Conservation (phyloP, 2,329 filamentous ascomycete genomes). For the Aureobasidium sp. region DNA sequence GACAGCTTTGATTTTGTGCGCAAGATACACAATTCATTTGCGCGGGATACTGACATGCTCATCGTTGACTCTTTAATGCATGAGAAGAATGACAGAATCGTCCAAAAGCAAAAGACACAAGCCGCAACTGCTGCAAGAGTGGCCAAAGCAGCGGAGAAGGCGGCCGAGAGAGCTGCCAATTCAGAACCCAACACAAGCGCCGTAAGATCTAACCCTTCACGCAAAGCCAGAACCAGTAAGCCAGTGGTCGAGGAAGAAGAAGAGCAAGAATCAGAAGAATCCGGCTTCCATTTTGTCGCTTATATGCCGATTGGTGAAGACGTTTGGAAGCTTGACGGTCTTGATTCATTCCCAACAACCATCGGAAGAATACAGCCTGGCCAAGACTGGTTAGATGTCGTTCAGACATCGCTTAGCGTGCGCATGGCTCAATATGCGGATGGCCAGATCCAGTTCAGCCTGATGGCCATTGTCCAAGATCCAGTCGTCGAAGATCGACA, state of each 20-base stretch:
- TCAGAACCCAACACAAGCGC: not conserved
- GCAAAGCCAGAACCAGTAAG: conserved; percentile 20
- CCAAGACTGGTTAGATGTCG: conserved; percentile 60
- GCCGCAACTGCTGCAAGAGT: conserved; percentile 24
- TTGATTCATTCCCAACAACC: conserved; percentile 63
- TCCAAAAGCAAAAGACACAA: conserved; percentile 29
- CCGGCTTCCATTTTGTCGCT: conserved; percentile 79
- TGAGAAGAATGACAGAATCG: conserved; percentile 40
- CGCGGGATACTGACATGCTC: conserved; percentile 70
- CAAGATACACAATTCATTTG: conserved; percentile 80
- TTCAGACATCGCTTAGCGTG: conserved; percentile 56
- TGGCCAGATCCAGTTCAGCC: conserved; percentile 64
- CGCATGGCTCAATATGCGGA: conserved; percentile 63
- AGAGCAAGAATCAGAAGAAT: conserved; percentile 45
- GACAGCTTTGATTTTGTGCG: conserved; percentile 70
- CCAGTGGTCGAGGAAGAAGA: conserved; percentile 27
- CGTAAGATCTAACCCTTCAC: conserved; percentile 17
- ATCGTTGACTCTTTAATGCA: conserved; percentile 61
- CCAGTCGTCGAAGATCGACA: conserved; percentile 47
- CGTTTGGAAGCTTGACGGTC: conserved; percentile 84
- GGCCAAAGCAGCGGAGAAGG: conserved; percentile 23
- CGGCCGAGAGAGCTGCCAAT: conserved; percentile 14
- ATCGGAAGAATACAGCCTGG: conserved; percentile 48
- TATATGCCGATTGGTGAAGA: conserved; percentile 69
- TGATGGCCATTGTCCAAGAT: conserved; percentile 67